Conservation (phyloP, 192 early-diverging fungal genomes). For the Backusella westeae region DNA sequence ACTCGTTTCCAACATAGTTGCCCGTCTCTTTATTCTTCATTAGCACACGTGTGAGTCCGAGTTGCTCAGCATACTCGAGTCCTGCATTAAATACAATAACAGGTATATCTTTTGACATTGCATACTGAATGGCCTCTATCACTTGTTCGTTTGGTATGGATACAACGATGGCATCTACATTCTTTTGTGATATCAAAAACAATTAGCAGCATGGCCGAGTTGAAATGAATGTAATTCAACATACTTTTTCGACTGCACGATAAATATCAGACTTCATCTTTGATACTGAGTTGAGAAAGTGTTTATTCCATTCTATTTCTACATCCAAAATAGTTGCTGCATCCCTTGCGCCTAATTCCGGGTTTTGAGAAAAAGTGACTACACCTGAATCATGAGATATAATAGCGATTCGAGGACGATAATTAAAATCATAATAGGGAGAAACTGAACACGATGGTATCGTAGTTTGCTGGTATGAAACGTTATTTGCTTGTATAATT, state of each 20-base stretch:
- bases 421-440: background rate
- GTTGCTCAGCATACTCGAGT: background rate
- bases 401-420: slow-evolving; percentile 16
- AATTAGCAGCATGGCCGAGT: background rate
- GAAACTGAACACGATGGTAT: background rate
- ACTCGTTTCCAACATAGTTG: background rate
- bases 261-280: slow-evolving; percentile 13
- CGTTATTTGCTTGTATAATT: background rate
- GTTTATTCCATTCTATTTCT: slow-evolving; percentile 17
- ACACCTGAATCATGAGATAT: slow-evolving; percentile 17
- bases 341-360: slow-evolving; percentile 23
- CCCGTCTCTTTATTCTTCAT: background rate
- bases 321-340: slow-evolving; percentile 17
- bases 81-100: slow-evolving; percentile 20
- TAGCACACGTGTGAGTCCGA: slow-evolving; percentile 14
- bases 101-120: background rate
- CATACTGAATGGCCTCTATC: slow-evolving; percentile 4
- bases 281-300: background rate
- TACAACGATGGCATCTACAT: slow-evolving; percentile 22
- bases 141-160: slow-evolving; percentile 16
- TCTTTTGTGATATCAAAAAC: background rate
- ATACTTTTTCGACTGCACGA: slow-evolving; percentile 8
- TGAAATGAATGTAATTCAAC: background rate
- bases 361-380: slow-evolving; percentile 12
- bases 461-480: background rate